phyloP scores from a whole-genome alignment of 108 stramenopile genomes.

The Cylindrotheca closterium region DNA sequence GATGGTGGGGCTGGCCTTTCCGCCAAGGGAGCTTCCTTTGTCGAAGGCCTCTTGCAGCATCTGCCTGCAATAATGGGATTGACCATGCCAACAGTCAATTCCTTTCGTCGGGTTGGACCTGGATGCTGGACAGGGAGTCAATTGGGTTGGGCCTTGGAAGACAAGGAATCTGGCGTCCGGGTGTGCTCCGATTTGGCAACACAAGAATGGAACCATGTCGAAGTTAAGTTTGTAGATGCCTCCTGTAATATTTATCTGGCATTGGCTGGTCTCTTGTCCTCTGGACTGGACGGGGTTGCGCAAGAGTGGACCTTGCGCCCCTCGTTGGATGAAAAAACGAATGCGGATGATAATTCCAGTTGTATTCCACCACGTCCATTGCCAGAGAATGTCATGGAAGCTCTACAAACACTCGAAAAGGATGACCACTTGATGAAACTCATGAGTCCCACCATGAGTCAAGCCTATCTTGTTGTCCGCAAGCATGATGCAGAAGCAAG shows the following conservation, averaged over 20 bases:
- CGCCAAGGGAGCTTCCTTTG: constrained; percentile 39
- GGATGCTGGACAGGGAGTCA: constrained; percentile 82
- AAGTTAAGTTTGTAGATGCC: constrained; percentile 67
- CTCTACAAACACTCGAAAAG: constrained; percentile 49
- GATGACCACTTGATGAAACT: constrained; percentile 38
- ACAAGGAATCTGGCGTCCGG: constrained; percentile 73
- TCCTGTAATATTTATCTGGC: constrained; percentile 75
- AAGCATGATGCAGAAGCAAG: constrained; percentile 41
- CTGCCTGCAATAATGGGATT: constrained; percentile 66
- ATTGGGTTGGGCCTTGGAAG: constrained; percentile 74
- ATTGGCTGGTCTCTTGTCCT: constrained; percentile 54
- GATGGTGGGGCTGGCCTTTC: neutral
- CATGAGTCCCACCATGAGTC: constrained; percentile 46
- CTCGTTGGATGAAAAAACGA: too few relatives aligned
- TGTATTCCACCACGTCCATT: too few relatives aligned
- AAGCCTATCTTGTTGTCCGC: constrained; percentile 58
- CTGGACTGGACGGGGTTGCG: constrained; percentile 69
- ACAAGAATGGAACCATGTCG: constrained; percentile 58
- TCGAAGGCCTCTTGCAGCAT: constrained; percentile 76
- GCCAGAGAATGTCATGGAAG: constrained; percentile 45
- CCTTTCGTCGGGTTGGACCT: constrained; percentile 68
- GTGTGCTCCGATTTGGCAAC: constrained; percentile 54
- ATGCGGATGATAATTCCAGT: too few relatives aligned
- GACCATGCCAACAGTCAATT: constrained; percentile 69
- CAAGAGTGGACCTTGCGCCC: constrained; percentile 23